Conservation (phyloP, 2,329 filamentous ascomycete genomes). For the Cadophora sp. region DNA sequence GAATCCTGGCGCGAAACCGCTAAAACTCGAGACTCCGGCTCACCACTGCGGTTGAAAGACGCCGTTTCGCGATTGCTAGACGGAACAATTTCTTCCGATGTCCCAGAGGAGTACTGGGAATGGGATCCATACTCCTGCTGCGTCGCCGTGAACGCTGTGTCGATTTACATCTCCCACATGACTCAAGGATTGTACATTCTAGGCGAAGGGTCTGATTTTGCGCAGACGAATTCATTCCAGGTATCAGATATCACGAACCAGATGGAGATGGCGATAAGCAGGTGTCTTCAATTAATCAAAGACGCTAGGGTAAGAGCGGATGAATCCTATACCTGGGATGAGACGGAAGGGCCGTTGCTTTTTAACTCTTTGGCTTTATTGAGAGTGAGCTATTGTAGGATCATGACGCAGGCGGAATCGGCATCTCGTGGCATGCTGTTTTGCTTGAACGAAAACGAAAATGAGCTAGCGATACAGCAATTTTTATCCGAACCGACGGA, state of each 20-base stretch:
- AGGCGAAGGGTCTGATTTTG: neutral
- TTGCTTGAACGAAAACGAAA: slow-evolving; percentile 1
- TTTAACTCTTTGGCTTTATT: slow-evolving; percentile 19
- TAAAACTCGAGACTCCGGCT: neutral
- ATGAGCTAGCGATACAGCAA: neutral
- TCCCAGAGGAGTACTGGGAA: slow-evolving; percentile 2
- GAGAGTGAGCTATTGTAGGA: slow-evolving; percentile 9
- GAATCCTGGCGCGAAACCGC: neutral
- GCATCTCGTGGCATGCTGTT: slow-evolving; percentile 17
- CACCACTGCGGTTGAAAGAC: neutral
- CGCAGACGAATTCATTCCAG: neutral
- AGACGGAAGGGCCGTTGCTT: slow-evolving; percentile 15
- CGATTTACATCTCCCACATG: slow-evolving; percentile 9
- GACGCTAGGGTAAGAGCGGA: neutral
- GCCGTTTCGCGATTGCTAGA: slow-evolving; percentile 3
- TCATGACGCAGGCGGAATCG: slow-evolving; percentile 14
- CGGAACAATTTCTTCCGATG: neutral
- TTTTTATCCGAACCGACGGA: slow-evolving; percentile 4
- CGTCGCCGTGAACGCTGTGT: slow-evolving; percentile 7
- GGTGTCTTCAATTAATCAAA: slow-evolving; percentile 4
- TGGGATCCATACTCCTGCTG: slow-evolving; percentile 13
- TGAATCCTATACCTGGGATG: slow-evolving; percentile 10
- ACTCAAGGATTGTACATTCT: slow-evolving; percentile 8
- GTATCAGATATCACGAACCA: slow-evolving; percentile 3
- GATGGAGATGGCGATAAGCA: slow-evolving; percentile 13